These are phyloP conservation scores for Candida glaebosa DNA, from an alignment of 805 yeast species.

Conservation along the genomic window DNA sequence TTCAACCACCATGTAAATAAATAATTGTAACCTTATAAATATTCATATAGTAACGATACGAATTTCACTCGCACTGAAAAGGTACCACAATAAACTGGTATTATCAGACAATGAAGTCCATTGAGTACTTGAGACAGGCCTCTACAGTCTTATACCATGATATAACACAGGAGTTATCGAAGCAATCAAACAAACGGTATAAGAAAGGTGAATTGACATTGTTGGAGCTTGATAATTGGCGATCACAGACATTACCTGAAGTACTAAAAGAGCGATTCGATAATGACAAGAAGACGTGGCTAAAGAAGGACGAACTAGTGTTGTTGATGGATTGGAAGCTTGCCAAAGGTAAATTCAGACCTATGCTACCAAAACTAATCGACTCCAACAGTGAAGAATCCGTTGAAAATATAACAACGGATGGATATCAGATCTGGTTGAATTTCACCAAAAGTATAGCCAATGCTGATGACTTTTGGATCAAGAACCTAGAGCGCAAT, in stretches of 20 bases:
- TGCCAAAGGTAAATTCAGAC: slow-evolving; percentile 43
- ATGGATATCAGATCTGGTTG: slow-evolving; percentile 19
- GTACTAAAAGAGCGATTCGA: slow-evolving; percentile 20
- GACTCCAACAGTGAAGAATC: slow-evolving; percentile 27
- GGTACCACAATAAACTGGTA: too few species aligned
- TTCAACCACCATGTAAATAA: slow-evolving; percentile 2
- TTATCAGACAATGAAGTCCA: background rate
- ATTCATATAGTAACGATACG: too few species aligned
- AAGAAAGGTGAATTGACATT: slow-evolving; percentile 24
- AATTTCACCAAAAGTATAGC: slow-evolving; percentile 7
- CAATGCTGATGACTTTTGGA: background rate
- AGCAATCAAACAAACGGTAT: slow-evolving; percentile 22
- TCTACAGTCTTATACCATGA: slow-evolving; percentile 21
- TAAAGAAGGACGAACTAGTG: slow-evolving; percentile 38
- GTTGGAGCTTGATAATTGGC: slow-evolving; percentile 38
- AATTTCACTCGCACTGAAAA: too few species aligned
- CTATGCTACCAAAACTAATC: slow-evolving; percentile 40
- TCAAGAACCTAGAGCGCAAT: background rate
- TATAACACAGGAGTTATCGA: slow-evolving; percentile 25
- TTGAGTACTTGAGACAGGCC: slow-evolving; percentile 14
- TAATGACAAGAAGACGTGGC: slow-evolving; percentile 17
- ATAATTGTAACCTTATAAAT: too few species aligned
- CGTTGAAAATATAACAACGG: slow-evolving; percentile 27
- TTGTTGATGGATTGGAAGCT: slow-evolving; percentile 49
- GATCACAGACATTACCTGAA: slow-evolving; percentile 25